Conservation (phyloP, 495 filamentous ascomycete genomes). For the Collariella sp. region DNA sequence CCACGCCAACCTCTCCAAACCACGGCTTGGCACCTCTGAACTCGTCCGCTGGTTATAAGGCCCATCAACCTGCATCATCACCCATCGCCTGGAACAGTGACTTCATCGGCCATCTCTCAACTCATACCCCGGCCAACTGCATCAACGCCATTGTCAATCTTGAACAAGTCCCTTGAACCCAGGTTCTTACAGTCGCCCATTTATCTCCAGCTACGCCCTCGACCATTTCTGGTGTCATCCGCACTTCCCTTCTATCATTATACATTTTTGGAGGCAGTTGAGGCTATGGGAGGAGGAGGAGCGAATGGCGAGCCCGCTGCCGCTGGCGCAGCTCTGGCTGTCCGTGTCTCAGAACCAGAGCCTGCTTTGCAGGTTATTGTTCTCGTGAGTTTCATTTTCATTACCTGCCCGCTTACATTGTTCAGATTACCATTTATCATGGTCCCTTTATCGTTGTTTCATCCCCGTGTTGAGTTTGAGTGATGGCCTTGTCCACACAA, state of each 20-base stretch:
- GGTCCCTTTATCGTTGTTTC: not conserved
- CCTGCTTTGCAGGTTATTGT: slow-evolving; percentile 72
- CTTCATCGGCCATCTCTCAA: too few relatives aligned
- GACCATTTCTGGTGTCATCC: too few relatives aligned
- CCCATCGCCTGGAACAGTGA: too few relatives aligned
- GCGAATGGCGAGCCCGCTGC: slow-evolving; percentile 1
- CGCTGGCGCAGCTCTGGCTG: slow-evolving; percentile 7
- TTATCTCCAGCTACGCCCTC: too few relatives aligned
- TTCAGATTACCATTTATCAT: not conserved
- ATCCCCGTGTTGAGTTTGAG: not conserved
- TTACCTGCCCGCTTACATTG: not conserved
- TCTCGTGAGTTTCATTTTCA: slow-evolving; percentile 50
- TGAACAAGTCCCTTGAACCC: too few relatives aligned
- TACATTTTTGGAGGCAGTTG: not conserved
- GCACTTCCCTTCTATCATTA: not conserved
- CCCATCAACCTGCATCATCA: too few relatives aligned
- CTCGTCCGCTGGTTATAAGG: too few relatives aligned
- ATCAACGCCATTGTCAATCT: too few relatives aligned
- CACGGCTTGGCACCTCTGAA: too few relatives aligned
- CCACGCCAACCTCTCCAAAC: not conserved
- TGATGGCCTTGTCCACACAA: too few relatives aligned
- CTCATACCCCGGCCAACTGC: too few relatives aligned
- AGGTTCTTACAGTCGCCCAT: too few relatives aligned
- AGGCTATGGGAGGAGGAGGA: slow-evolving; percentile 5
- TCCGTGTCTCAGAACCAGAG: slow-evolving; percentile 17